phyloP scores from a whole-genome alignment of 2,329 filamentous ascomycete genomes.

The Dothiorella sarmentorum region DNA sequence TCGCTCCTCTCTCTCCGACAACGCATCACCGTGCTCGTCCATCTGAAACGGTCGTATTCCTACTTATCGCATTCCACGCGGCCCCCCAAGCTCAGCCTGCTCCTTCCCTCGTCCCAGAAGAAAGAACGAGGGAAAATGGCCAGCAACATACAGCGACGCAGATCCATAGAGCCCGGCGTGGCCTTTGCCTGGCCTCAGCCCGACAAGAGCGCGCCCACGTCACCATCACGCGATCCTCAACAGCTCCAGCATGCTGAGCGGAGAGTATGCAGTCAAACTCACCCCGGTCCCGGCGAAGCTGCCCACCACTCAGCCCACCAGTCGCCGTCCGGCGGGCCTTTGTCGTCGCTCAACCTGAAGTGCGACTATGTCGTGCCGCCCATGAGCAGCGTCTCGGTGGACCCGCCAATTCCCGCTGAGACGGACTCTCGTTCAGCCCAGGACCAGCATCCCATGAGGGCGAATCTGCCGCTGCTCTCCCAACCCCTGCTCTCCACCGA shows the following conservation, averaged over 20 bases:
- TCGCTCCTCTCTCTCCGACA: slow-evolving; percentile 3
- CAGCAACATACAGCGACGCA: slow-evolving; percentile 14
- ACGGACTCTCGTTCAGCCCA: slow-evolving; percentile 18
- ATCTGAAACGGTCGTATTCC: slow-evolving; percentile 7
- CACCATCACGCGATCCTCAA: slow-evolving; percentile 2
- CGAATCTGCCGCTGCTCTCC: slow-evolving; percentile 16
- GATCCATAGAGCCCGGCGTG: slow-evolving; percentile 17
- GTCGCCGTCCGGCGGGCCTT: background rate
- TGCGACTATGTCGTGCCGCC: slow-evolving; percentile 18
- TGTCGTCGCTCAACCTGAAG: slow-evolving; percentile 18
- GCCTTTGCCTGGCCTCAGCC: slow-evolving; percentile 12
- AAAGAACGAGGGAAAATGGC: slow-evolving; percentile 4
- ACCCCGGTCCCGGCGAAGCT: background rate
- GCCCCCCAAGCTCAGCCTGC: background rate
- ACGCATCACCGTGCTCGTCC: slow-evolving; percentile 12
- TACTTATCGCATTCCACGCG: slow-evolving; percentile 12
- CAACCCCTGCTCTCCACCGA: slow-evolving; percentile 12
- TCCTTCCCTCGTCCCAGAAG: background rate
- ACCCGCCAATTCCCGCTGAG: slow-evolving; percentile 17
- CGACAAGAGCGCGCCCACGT: slow-evolving; percentile 8
- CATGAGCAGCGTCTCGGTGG: slow-evolving; percentile 19
- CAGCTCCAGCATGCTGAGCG: slow-evolving; percentile 3
- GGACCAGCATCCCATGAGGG: slow-evolving; percentile 18
- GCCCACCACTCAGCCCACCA: background rate
- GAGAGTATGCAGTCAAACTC: slow-evolving; percentile 8